These are phyloP conservation scores for Hyaloperonospora brassicae DNA, from an alignment of 352 stramenopile genomes.

Conservation along the genomic window DNA sequence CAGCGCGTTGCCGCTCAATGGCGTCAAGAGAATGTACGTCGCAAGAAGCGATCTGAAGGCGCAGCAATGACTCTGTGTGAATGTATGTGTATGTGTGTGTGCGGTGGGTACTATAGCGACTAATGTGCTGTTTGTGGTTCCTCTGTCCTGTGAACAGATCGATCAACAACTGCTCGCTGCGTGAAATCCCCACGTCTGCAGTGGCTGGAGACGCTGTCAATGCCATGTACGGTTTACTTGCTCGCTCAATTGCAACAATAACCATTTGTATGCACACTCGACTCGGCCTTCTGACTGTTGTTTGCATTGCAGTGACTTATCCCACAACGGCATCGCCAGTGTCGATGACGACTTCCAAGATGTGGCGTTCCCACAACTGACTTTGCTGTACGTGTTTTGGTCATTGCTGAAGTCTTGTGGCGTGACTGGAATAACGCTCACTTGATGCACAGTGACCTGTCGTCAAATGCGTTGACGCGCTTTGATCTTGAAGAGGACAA, in stretches of 20 bases:
- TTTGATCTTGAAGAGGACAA: constrained; percentile 33
- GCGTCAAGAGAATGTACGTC: constrained; percentile 42
- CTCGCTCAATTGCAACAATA: not conserved
- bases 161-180: constrained; percentile 64
- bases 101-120: not conserved
- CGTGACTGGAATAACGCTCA: not conserved
- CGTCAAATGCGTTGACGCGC: constrained; percentile 31
- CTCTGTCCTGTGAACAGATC: constrained; percentile 22
- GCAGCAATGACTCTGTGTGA: not conserved
- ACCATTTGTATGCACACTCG: not conserved
- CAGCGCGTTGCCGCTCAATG: constrained; percentile 46
- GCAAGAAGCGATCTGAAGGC: not conserved
- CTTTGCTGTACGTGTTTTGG: constrained; percentile 38
- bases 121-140: constrained; percentile 8
- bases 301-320: constrained; percentile 26
- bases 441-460: constrained; percentile 30
- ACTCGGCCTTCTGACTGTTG: constrained; percentile 5
- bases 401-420: not conserved
- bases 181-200: constrained; percentile 45
- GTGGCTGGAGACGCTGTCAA: constrained; percentile 37
- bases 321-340: constrained; percentile 33
- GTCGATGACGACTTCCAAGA: constrained; percentile 34
- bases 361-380: constrained; percentile 35
- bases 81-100: too few species aligned
- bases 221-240: constrained; percentile 22